Conservation (phyloP, 371 early-diverging fungal species). For the Rhizopus delemar region DNA sequence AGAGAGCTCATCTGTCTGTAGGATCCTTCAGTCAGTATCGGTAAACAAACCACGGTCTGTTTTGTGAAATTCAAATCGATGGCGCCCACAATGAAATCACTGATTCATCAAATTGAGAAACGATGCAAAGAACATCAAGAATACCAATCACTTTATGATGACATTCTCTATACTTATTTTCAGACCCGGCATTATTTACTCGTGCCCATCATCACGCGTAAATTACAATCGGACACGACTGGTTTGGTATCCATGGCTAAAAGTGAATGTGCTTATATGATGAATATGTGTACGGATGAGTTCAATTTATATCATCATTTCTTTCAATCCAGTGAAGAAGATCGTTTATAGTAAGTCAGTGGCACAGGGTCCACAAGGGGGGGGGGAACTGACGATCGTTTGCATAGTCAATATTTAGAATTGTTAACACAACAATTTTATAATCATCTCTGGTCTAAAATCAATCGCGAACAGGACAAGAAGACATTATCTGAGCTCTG, state of each 20-base stretch:
- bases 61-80: constrained; percentile 79
- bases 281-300: constrained; percentile 80
- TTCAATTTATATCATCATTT: constrained; percentile 73
- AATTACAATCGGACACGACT: constrained; percentile 55
- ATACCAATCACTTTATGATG: constrained; percentile 73
- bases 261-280: constrained; percentile 78
- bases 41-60: constrained; percentile 58
- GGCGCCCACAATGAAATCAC: constrained; percentile 61
- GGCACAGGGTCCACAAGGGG: not conserved
- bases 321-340: constrained; percentile 66
- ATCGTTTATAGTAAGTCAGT: constrained; percentile 49
- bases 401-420: constrained; percentile 68
- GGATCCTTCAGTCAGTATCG: constrained; percentile 12
- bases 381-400: not conserved
- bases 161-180: constrained; percentile 75
- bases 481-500: constrained; percentile 82
- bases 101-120: constrained; percentile 74
- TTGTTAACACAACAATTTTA: constrained; percentile 67
- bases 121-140: constrained; percentile 71
- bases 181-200: constrained; percentile 64
- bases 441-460: constrained; percentile 82
- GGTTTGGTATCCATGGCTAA: constrained; percentile 66
- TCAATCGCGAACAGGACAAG: constrained; percentile 80
- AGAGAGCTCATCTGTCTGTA: not conserved
- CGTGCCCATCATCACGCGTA: constrained; percentile 64